phyloP scores from a whole-genome alignment of 2,329 filamentous ascomycete genomes.

The Penicillium polonicum region DNA sequence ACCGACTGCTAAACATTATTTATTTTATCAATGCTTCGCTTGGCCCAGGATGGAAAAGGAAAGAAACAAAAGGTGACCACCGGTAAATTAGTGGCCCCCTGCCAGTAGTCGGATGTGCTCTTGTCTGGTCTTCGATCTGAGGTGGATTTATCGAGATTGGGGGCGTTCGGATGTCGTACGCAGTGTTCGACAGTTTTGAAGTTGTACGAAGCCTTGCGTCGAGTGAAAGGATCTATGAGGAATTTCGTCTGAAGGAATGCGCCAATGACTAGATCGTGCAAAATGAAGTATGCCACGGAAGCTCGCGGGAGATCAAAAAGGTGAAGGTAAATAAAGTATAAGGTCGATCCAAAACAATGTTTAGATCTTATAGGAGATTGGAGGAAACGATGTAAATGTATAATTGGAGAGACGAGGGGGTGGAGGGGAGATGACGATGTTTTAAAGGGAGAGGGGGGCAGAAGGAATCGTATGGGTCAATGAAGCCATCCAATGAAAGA shows the following conservation, averaged over 20 bases:
- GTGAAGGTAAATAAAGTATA: constrained; percentile 11
- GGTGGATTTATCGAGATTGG: neutral
- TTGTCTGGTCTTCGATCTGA: neutral
- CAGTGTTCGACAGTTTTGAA: neutral
- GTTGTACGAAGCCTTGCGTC: neutral
- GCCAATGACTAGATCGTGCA: neutral
- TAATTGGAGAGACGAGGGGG: constrained; percentile 21
- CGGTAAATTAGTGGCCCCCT: neutral
- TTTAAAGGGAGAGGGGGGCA: constrained; percentile 19
- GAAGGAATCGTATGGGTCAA: constrained; percentile 19
- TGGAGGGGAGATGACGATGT: constrained; percentile 23
- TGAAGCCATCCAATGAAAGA: constrained; percentile 24
- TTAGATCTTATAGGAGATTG: constrained; percentile 9
- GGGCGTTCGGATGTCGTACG: neutral
- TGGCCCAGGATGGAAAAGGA: neutral
- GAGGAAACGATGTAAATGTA: constrained; percentile 11
- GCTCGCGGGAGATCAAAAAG: constrained; percentile 10
- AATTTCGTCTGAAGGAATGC: neutral
- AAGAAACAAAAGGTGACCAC: neutral
- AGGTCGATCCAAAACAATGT: neutral
- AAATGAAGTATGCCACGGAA: constrained; percentile 13
- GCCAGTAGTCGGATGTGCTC: neutral
- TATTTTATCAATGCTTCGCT: neutral
- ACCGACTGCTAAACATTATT: constrained; percentile 52
- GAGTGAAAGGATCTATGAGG: neutral